Base-by-base conservation (phyloP, 2,329 filamentous ascomycete genomes). In the Aspergillus pseudoterreus region DNA sequence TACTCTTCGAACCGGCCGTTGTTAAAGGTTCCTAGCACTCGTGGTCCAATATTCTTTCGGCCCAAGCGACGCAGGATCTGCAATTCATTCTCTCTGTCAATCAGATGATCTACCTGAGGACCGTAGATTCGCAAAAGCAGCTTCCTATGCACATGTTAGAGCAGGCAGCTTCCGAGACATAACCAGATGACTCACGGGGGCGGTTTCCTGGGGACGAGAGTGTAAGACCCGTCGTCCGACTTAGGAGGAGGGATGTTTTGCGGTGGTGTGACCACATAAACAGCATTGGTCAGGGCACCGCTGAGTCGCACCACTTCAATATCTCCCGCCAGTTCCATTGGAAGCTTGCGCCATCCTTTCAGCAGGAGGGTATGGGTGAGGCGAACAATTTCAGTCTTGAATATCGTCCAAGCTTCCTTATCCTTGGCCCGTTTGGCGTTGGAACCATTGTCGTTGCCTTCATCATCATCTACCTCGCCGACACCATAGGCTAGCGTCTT, bases 1-100 rank as follows among this genome's bases (percentile, higher is more conserved):
- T 86, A 97, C 69, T 99, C 87, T 72, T 99, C 94, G 59, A 99
- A 99, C 4, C 94, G 88, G 9, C 94, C 94, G 65, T 99, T 99
- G 49, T 81, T 83, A 69, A 99, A 99, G 0, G 90, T 96, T 1
- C 94, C 94, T 0, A 99, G 78, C 27, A 99, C 78, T 14, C 90
- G 84, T 4, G 94, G 94, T 2, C 94, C 94, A 57, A 99, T 99
- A 61, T 87, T 91, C 78, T 96, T 96, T 50, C 88, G 85, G 2
- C 89, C 90, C 30, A 99, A 81, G 39, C 94, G 86, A 53, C 87
- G 83, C 15, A 99, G 79, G 45, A 97, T 94, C 54, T 85, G 84
- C 14, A 99, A 78, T 69, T 99, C 94, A 21, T 87, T 88, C 51
- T 96, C 89, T 54, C 94, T 83, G 68, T 99, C 92, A 62, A 99